Percentiles rank a stretch among this genome's conserved stretches.
Conservation (phyloP, 805 yeast species). For the Myxozyma neotropica region DNA sequence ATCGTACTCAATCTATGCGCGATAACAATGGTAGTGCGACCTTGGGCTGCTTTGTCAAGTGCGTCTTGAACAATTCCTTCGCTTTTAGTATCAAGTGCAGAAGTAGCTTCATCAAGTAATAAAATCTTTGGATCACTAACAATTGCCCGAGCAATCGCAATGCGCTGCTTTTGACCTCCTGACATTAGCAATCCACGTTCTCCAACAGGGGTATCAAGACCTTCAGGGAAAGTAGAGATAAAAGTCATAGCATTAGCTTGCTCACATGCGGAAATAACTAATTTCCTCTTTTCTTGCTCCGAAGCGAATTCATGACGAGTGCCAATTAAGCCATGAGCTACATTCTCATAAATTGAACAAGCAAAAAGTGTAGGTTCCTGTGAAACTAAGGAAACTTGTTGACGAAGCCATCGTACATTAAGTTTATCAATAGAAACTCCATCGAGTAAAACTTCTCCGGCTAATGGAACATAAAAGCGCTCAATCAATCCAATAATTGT, state of each 20-base stretch:
- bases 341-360: slow-evolving; percentile 78
- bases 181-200: slow-evolving; percentile 61
- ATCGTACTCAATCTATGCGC: slow-evolving; percentile 57
- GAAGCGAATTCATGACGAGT: slow-evolving; percentile 39
- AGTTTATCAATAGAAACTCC: slow-evolving; percentile 76
- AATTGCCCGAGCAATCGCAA: slow-evolving; percentile 64
- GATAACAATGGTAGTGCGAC: slow-evolving; percentile 52
- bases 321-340: slow-evolving; percentile 67
- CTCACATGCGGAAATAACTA: slow-evolving; percentile 49
- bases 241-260: slow-evolving; percentile 58
- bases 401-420: slow-evolving; percentile 73
- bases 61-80: slow-evolving; percentile 63
- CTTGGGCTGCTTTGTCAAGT: slow-evolving; percentile 41
- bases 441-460: slow-evolving; percentile 77
- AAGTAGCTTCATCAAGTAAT: slow-evolving; percentile 68
- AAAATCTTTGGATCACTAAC: slow-evolving; percentile 57
- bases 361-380: slow-evolving; percentile 72
- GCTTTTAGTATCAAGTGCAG: slow-evolving; percentile 63
- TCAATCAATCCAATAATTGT: slow-evolving; percentile 56
- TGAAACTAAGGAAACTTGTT: slow-evolving; percentile 83
- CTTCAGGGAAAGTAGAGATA: slow-evolving; percentile 54
- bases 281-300: slow-evolving; percentile 44
- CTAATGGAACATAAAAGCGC: slow-evolving; percentile 70
- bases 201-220: slow-evolving; percentile 54
- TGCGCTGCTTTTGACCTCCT: slow-evolving; percentile 69